Evolutionary conservation across 805 yeast genomes (phyloP).

Genomic region (Monosporozyma yasuniensis): DNA sequence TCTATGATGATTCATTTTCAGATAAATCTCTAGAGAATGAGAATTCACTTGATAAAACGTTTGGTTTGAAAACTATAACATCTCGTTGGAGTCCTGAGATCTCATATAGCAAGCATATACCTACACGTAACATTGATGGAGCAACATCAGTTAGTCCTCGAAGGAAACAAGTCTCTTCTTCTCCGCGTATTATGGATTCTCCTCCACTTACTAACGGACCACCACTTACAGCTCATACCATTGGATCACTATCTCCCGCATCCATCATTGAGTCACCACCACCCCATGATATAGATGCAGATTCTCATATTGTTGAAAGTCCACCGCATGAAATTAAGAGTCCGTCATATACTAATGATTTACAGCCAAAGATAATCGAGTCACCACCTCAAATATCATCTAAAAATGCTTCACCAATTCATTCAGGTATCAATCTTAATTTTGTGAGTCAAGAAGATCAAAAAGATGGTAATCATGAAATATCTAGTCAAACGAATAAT

Average conservation of each 20-base stretch:
- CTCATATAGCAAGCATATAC: neutral
- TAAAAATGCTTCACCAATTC: neutral
- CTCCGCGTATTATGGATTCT: neutral
- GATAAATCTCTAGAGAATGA: neutral
- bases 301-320: neutral
- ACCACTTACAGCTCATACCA: too few species aligned
- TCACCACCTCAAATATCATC: neutral
- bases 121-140: neutral
- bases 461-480: neutral
- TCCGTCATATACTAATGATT: neutral
- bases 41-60: neutral
- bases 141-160: neutral
- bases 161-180: neutral
- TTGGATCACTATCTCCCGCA: too few species aligned
- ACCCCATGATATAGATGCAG: too few species aligned
- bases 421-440: neutral
- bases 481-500: neutral
- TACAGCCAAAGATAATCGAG: neutral
- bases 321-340: neutral
- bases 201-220: too few species aligned
- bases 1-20: slow-evolving; percentile 10
- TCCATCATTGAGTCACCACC: neutral
- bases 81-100: neutral
- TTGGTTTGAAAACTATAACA: neutral
- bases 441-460: neutral